Percentiles rank a stretch among this genome's conserved stretches.
Evolutionary conservation across 768 basidiomycete species (phyloP).

Genomic region (Serendipita sp.): DNA sequence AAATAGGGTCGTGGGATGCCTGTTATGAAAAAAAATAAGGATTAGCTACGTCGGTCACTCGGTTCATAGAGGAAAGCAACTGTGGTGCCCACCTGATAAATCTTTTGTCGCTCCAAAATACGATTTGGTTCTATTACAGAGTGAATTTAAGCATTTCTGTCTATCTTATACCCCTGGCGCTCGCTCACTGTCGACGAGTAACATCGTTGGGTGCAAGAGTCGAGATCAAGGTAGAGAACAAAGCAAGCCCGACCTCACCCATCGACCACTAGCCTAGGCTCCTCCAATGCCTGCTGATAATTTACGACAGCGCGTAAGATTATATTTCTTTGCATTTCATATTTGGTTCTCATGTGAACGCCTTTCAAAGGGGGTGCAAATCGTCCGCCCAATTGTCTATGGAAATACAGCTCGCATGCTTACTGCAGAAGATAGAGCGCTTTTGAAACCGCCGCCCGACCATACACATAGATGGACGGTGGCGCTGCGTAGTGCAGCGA

Average conservation of each 20-base stretch:
- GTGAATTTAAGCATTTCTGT: not conserved
- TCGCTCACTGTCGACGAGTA: slow-evolving; percentile 1
- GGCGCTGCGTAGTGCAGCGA: slow-evolving; percentile 77
- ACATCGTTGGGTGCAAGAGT: not conserved
- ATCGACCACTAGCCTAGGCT: not conserved
- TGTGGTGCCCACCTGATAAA: slow-evolving; percentile 39
- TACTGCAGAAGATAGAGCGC: slow-evolving; percentile 51
- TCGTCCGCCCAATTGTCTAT: slow-evolving; percentile 85
- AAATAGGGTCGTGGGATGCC: slow-evolving; percentile 34
- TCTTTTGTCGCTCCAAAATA: slow-evolving; percentile 48
- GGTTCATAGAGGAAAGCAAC: not conserved
- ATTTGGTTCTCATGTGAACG: slow-evolving; percentile 2
- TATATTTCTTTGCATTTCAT: slow-evolving; percentile 9
- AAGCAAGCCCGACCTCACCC: not conserved
- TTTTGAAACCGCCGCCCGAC: slow-evolving; percentile 30
- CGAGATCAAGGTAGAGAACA: not conserved
- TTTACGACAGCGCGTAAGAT: slow-evolving; percentile 13
- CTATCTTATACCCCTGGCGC: not conserved
- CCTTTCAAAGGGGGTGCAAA: slow-evolving; percentile 53
- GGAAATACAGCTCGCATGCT: slow-evolving; percentile 82
- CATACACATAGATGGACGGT: slow-evolving; percentile 97
- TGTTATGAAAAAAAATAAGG: slow-evolving; percentile 11
- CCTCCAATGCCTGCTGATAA: slow-evolving; percentile 2
- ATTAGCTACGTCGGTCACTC: not conserved
- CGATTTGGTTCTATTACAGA: slow-evolving; percentile 42